Conservation (phyloP, 495 filamentous ascomycete genomes). For the Podospora conica region DNA sequence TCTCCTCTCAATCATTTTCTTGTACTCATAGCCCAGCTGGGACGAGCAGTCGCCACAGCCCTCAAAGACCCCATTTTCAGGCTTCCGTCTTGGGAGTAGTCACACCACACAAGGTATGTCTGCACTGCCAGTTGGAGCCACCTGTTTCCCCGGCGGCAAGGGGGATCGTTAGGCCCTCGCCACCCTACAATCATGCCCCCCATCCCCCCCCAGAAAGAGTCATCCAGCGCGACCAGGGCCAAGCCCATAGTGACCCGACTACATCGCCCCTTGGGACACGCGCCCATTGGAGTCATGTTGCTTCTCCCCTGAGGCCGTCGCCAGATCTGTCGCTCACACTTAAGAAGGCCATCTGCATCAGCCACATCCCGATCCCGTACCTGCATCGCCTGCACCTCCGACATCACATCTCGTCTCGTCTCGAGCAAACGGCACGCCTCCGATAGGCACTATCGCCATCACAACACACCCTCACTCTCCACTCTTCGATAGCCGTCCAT, state of each 20-base stretch:
- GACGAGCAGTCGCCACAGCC: constrained; percentile 27
- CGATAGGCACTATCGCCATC: neutral
- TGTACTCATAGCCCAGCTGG: constrained; percentile 8
- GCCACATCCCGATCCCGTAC: constrained; percentile 18
- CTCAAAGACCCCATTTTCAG: constrained; percentile 34
- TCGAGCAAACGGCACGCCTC: neutral
- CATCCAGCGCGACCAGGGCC: constrained; percentile 35
- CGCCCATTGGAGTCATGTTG: constrained; percentile 35
- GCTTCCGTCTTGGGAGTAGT: constrained; percentile 26
- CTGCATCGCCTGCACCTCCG: constrained; percentile 16
- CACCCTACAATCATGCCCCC: constrained; percentile 24
- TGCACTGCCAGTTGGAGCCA: constrained; percentile 40
- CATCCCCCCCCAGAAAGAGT: constrained; percentile 33
- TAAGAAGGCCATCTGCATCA: constrained; percentile 10
- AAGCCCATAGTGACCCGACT: constrained; percentile 31
- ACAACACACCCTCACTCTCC: constrained; percentile 1
- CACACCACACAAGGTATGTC: constrained; percentile 24
- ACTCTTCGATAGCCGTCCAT: constrained; percentile 15
- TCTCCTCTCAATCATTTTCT: constrained; percentile 16
- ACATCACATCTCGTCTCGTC: neutral
- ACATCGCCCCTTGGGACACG: constrained; percentile 32
- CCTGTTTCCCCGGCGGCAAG: constrained; percentile 40
- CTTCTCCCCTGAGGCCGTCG: constrained; percentile 17
- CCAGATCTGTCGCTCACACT: constrained; percentile 10
- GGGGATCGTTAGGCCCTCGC: constrained; percentile 33